A percentile compares a stretch with the other conserved stretches of the same genome.
Conservation (phyloP, 306 rosid species). For the Benincasa hispida region DNA sequence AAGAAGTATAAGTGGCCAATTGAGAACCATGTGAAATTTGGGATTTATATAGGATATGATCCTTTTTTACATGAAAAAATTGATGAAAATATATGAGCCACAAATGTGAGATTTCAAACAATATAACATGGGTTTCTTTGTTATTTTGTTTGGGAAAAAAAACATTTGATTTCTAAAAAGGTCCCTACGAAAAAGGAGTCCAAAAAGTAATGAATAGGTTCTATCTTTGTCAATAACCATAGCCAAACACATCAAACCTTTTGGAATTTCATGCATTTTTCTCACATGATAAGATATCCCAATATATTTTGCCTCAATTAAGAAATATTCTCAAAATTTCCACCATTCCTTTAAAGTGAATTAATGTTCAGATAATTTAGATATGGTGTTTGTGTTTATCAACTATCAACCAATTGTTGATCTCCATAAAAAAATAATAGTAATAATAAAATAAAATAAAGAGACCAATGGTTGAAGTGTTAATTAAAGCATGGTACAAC, state of each 20-base stretch:
- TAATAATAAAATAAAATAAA: no score
- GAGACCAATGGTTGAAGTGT: neutral
- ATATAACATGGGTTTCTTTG: neutral
- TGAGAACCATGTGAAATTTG: no score
- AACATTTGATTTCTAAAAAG: neutral
- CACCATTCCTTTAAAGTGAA: neutral
- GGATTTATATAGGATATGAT: neutral
- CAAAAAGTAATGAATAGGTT: neutral
- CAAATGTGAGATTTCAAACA: neutral
- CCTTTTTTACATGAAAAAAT: no score
- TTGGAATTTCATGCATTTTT: neutral
- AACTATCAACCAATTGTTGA: neutral
- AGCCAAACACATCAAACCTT: neutral
- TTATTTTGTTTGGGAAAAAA: neutral
- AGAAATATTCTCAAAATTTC: neutral
- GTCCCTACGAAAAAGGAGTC: neutral
- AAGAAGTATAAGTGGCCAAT: no score
- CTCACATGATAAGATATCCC: neutral
- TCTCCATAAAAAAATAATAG: no score
- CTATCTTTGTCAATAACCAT: neutral
- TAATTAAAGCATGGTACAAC: neutral
- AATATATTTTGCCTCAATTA: neutral
- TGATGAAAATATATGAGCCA: neutral
- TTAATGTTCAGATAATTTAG: neutral
- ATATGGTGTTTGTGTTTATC: neutral